Base-by-base conservation (phyloP, 202 grass and related monocot genomes). In the Saccharum hybrid region DNA sequence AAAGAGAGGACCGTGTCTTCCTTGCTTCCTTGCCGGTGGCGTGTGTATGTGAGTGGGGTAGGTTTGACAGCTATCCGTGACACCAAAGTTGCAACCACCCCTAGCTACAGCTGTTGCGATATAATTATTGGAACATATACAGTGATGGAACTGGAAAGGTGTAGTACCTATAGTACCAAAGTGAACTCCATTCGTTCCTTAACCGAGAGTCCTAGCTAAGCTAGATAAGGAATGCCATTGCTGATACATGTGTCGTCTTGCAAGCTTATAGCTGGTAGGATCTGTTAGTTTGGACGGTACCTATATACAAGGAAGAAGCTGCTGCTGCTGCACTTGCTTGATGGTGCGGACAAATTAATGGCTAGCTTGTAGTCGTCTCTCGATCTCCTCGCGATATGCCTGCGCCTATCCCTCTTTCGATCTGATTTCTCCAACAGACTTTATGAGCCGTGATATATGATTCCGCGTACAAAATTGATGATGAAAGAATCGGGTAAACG, bases 41-140 rank as follows among this genome's bases (percentile, higher is more conserved):
- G 23, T 49, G 28, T 37, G 56, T 54, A 7, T 54, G 16, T 19
- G 16, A 54, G 49, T 18, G 18, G 49, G 49, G 49, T 54, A 54
- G 49, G 16, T 75, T 85, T 77, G 63, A 88, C 85, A 87, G 73
- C 78, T 88, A 71, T 54, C 28, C 10, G 59, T 66, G 85, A 77
- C 85, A 72, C 23, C 71, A 43, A 61, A 54, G 71, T 45, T n/a
- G 63, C 85, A 87, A 80, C 84, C 12, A 86, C 61, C 11, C 28
- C 2, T 26, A 7, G 21, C 6, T 59, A 59, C 54, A 59, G 54
- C 19, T 59, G 0, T 56, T 56, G 52, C 18, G 51, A 54, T 54
- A 54, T 19, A 57, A 52, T 52, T 18, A 28, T 28, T 43, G 68
- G 68, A 45, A 45, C 13, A 11, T 45, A 9, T 26, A 46, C 13